phyloP scores from a whole-genome alignment of 805 yeast species.

The Saccharomyces paradoxus region DNA sequence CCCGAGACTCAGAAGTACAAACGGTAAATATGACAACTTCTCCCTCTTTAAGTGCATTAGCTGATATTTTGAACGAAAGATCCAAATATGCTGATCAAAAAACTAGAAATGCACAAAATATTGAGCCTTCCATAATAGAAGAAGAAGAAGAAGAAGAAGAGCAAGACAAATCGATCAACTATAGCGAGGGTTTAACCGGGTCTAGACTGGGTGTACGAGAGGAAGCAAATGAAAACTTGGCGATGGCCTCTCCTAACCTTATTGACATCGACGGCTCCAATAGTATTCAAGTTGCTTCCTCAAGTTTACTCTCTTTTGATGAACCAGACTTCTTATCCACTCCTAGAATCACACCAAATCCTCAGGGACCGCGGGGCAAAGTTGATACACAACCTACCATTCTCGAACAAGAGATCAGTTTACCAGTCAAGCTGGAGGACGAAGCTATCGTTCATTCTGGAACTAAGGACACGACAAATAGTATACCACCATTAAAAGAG shows the following conservation, averaged over 20 bases:
- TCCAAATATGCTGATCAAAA: conserved; percentile 25
- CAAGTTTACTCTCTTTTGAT: conserved; percentile 6
- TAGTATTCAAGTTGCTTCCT: conserved; percentile 3
- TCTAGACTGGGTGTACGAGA: neutral
- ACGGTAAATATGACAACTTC: conserved; percentile 35
- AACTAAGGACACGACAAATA: neutral
- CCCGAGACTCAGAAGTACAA: conserved; percentile 10
- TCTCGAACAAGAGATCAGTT: neutral
- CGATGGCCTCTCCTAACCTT: conserved; percentile 29
- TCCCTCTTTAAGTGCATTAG: conserved; percentile 38
- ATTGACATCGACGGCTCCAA: conserved; percentile 30
- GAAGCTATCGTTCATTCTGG: neutral
- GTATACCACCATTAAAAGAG: neutral
- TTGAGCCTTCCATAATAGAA: conserved; percentile 15
- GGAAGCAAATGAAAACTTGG: neutral
- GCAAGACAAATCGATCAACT: neutral
- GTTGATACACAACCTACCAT: neutral
- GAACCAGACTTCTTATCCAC: conserved; percentile 28
- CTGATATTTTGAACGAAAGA: conserved; percentile 34
- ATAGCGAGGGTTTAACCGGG: neutral
- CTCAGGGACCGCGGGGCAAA: neutral
- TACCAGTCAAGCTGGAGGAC: neutral
- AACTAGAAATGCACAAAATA: conserved; percentile 11
- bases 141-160: conserved; percentile 17
- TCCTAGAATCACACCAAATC: conserved; percentile 13